Evolutionary conservation across 495 filamentous ascomycete species (phyloP), one percentile per base, ranked within the genome.

Genomic region (Articulospora tetracladia): DNA sequence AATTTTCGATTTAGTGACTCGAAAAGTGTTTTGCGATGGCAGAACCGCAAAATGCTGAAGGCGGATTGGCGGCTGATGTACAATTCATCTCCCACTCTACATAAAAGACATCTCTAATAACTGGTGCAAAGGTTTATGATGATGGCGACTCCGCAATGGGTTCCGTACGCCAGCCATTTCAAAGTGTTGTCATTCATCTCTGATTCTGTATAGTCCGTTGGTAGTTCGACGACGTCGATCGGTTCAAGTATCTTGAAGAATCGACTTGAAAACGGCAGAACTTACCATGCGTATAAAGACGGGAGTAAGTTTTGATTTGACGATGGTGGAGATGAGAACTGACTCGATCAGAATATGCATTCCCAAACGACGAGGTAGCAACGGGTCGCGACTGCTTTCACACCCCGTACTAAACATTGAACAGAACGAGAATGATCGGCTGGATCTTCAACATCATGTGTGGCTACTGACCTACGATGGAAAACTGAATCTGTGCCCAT

Each of bases 381-480:
- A 22, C 2, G 8, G 13, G 1, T 22, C 28, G 20, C n/a, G 1
- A 7, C n/a, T 8, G 26, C 19, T 15, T 22, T 12, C 48, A 17
- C 12, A 15, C 17, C 20, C 50, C 49, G 10, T 12, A 3, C 39
- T 44, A 15, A 51, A 26, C 27, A 59, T 44, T 52, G 41, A 25
- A 28, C 20, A 59, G 57, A 57, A 49, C 24, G 65, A 69, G 55
- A 59, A 68, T 47, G 60, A 64, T n/a, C 66, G 62, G 48, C 54
- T 66, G 19, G 54, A 61, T 56, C 59, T 56, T 47, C 23, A 50
- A 23, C 78, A 85, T 58, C 77, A 84, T 59, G 71, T 81, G 49
- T 80, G 74, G 59, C 70, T 79, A 12, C 73, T 79, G 39, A 56
- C 76, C 13, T 69, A 82, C 11, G 73, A 77, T 58, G 73, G 75